Percentiles rank a stretch among this genome's conserved stretches.
These are phyloP conservation scores for Ichthyophthirius multifiliis DNA, from an alignment of 169 alveolate genomes.

Conservation along the genomic window DNA sequence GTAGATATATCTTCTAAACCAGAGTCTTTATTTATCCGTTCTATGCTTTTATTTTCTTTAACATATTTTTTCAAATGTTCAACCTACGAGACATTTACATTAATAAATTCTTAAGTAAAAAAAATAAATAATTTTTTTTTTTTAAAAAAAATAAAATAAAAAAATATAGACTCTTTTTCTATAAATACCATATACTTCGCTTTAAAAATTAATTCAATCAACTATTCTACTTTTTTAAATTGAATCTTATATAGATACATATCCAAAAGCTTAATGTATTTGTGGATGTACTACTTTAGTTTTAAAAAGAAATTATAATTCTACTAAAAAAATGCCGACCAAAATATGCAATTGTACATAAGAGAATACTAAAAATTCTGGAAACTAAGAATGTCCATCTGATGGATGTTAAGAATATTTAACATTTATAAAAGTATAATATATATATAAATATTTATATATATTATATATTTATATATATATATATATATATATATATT, in stretches of 20 bases:
- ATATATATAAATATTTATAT: neutral
- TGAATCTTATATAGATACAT: conserved; percentile 50
- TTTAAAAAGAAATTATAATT: conserved; percentile 58
- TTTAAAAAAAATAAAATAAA: conserved; percentile 25
- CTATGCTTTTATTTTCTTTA: conserved; percentile 52
- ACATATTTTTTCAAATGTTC: conserved; percentile 61
- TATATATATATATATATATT: conserved; percentile 75
- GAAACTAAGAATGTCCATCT: conserved; percentile 21
- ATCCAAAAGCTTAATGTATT: conserved; percentile 76
- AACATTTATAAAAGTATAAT: conserved; percentile 22
- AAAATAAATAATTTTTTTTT: conserved; percentile 22
- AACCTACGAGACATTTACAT: conserved; percentile 73
- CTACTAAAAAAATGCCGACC: conserved; percentile 50
- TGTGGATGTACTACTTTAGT: conserved; percentile 81
- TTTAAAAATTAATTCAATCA: neutral
- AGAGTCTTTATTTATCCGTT: conserved; percentile 52
- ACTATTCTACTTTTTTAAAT: neutral
- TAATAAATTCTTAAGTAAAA: conserved; percentile 54
- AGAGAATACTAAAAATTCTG: conserved; percentile 37
- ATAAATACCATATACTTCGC: neutral
- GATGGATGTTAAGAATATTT: conserved; percentile 32
- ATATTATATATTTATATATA: conserved; percentile 42
- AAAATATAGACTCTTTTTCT: conserved; percentile 35
- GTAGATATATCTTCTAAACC: conserved; percentile 31
- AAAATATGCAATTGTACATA: conserved; percentile 67